phyloP scores from a whole-genome alignment of 2,329 filamentous ascomycete genomes.

The Didymella arachidicola region DNA sequence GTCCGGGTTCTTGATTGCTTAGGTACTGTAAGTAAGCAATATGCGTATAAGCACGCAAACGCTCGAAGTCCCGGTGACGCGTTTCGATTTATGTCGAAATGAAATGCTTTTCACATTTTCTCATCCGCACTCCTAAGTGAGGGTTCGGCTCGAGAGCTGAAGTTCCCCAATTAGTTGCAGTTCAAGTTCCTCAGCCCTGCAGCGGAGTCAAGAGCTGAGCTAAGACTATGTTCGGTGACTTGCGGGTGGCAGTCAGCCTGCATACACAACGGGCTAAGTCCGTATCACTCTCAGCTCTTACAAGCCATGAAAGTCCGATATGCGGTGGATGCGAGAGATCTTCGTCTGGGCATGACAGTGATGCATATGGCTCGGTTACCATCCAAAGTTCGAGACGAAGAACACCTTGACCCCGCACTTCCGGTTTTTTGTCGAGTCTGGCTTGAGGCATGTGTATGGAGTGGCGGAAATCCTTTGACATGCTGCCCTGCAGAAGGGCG shows the following conservation, averaged over 20 bases:
- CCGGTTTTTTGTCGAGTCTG: neutral
- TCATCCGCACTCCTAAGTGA: no score
- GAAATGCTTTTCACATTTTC: neutral
- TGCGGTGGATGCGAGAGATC: constrained; percentile 12
- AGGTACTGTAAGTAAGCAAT: constrained; percentile 9
- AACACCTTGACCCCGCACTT: constrained; percentile 5
- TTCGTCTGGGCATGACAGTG: constrained; percentile 11
- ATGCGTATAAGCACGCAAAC: constrained; percentile 1
- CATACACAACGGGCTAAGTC: constrained; percentile 21
- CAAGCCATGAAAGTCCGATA: constrained; percentile 10
- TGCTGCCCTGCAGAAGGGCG: neutral
- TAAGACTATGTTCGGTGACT: constrained; percentile 26
- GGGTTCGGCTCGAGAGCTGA: constrained; percentile 1
- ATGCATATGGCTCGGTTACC: constrained; percentile 1
- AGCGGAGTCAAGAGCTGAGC: constrained; percentile 28
- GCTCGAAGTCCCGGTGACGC: neutral
- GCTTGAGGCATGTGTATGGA: neutral
- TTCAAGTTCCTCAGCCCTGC: constrained; percentile 22
- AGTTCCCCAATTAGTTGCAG: constrained; percentile 4
- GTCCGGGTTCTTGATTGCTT: constrained; percentile 2
- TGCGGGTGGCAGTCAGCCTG: constrained; percentile 21
- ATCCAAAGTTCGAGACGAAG: neutral
- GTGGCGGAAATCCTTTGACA: neutral
- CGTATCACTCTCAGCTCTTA: constrained; percentile 23
- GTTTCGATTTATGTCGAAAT: neutral